Base-by-base conservation (phyloP, 2,329 filamentous ascomycete genomes). In the Penicillium palitans region DNA sequence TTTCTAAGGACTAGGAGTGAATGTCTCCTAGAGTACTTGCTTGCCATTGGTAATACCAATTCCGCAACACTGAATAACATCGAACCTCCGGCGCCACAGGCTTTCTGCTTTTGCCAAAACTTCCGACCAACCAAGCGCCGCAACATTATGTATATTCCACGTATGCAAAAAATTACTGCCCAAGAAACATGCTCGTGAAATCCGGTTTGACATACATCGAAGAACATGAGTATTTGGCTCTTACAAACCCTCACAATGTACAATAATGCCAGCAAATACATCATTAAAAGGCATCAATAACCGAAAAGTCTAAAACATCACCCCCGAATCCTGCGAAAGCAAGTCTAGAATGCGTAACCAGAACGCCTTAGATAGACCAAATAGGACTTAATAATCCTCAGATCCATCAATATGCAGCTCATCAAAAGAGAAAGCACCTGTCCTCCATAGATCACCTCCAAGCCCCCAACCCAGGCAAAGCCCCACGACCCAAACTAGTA, bases 401-500 rank as follows among this genome's bases (percentile, higher is more conserved):
- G 15, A 53, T 39, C 21, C 5, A 47, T 31, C 47, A 10, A 45
- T 49, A 53, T 57, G 55, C 55, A 57, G 27, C 3, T 33, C 29
- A 45, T 45, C 19, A 25, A 48, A 48, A 48, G n/a, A 45, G 2
- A 40, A 40, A 33, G 17, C 9, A 7, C 25, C 7, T 8, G 33
- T 37, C 8, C 19, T 8, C 21, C 21, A n/a, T 25, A 37, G 3
- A 62, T 71, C 65, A 77, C 60, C 76, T 69, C 71, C 76, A 77
- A 27, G 70, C 74, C 31, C 72, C 73, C 35, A 77, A 48, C 2
- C 75, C 76, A n/a, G 75, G 70, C 50, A 78, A 58, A 10, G 72
- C 73, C 21, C 70, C 68, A 17, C 75, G 69, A 6, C 74, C 74
- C 48, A 77, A 61, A 53, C 70, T 69, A 24, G 72, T 62, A 60